phyloP scores from a whole-genome alignment of 2,329 filamentous ascomycete genomes.

The Nannizzia gypsea region DNA sequence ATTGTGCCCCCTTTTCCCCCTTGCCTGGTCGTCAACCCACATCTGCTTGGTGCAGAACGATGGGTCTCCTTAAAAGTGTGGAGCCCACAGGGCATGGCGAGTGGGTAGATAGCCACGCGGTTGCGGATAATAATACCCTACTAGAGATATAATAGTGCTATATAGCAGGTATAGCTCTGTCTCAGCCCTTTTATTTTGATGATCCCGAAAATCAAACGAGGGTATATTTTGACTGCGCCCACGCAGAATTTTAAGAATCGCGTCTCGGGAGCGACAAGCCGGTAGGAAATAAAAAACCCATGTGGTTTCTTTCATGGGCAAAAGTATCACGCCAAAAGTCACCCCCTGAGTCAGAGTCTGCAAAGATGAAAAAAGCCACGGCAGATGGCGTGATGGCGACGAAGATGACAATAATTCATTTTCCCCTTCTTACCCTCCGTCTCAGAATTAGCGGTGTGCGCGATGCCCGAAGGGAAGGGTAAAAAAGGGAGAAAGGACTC shows the following conservation, averaged over 20 bases:
- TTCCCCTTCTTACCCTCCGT: neutral
- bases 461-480: neutral
- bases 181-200: neutral
- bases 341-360: neutral
- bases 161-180: neutral
- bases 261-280: neutral
- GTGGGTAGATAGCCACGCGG: neutral
- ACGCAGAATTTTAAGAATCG: neutral
- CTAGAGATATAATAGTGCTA: neutral
- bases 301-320: neutral
- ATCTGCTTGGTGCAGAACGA: slow-evolving; percentile 1
- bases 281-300: neutral
- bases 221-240: neutral
- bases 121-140: neutral
- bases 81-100: neutral
- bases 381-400: neutral
- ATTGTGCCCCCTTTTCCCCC: neutral
- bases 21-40: neutral
- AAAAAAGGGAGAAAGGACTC: neutral
- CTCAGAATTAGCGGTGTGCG: neutral
- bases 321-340: neutral
- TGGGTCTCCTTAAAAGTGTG: neutral
- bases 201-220: neutral
- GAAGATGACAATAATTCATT: neutral
- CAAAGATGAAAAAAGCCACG: neutral